These are phyloP conservation scores for Arabis hirsuta DNA, from an alignment of 345 rosid genomes.

Conservation along the genomic window DNA sequence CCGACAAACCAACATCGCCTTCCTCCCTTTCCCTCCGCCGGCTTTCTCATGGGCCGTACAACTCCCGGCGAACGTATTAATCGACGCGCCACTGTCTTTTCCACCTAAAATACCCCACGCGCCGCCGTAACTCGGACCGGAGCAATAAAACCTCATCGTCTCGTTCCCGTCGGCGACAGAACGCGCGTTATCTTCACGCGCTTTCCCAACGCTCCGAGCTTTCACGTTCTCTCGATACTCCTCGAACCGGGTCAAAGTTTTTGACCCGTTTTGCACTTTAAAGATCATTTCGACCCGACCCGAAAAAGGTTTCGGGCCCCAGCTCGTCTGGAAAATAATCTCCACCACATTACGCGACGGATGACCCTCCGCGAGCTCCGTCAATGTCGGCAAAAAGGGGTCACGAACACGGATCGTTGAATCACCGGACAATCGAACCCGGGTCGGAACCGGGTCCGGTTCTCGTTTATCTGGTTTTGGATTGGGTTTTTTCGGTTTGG, in stretches of 20 bases:
- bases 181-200: constrained; percentile 77
- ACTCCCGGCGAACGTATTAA: constrained; percentile 80
- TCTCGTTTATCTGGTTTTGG: constrained; percentile 39
- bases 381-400: constrained; percentile 62
- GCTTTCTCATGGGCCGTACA: constrained; percentile 79
- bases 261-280: constrained; percentile 83
- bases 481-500: constrained; percentile 33
- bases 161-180: constrained; percentile 96
- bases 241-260: constrained; percentile 76
- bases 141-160: constrained; percentile 87
- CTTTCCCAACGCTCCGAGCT: constrained; percentile 51
- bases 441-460: constrained; percentile 44
- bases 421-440: constrained; percentile 44
- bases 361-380: constrained; percentile 83
- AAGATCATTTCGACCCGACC: constrained; percentile 89
- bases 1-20: constrained; percentile 93
- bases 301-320: constrained; percentile 77
- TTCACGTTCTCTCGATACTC: constrained; percentile 85
- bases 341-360: constrained; percentile 93
- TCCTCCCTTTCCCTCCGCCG: constrained; percentile 83
- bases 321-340: constrained; percentile 91
- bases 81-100: constrained; percentile 52
- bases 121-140: constrained; percentile 62
- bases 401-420: constrained; percentile 43
- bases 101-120: constrained; percentile 43